Percentiles rank a stretch among this genome's conserved stretches.
phyloP scores from a whole-genome alignment of 106 monocot species.

The Allium cepa region DNA sequence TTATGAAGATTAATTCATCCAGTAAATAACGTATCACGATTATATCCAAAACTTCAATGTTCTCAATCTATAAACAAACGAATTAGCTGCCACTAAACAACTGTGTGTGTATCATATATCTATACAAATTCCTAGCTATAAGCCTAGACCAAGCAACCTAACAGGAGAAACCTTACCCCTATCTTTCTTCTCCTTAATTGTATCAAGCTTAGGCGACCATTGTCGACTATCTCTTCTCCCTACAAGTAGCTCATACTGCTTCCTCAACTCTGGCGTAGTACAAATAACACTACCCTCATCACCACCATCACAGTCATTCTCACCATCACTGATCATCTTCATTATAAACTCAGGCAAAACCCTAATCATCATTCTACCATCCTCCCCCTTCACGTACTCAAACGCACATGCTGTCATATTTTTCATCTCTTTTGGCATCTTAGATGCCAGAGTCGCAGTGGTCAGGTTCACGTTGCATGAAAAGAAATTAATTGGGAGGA shows the following conservation, averaged over 20 bases:
- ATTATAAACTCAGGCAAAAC: slow-evolving; percentile 43
- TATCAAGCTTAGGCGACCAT: slow-evolving; percentile 71
- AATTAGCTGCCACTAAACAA: no score
- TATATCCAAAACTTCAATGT: no score
- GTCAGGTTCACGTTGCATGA: slow-evolving; percentile 5
- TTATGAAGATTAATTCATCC: no score
- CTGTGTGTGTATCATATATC: no score
- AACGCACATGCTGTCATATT: slow-evolving; percentile 23
- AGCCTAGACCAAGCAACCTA: slow-evolving; percentile 4
- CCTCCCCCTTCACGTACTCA: slow-evolving; percentile 32
- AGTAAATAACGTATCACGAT: no score
- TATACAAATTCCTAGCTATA: no score
- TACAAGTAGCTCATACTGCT: slow-evolving; percentile 71
- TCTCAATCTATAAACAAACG: no score
- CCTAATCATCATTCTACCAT: slow-evolving; percentile 42
- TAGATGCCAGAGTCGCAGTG: slow-evolving; percentile 19
- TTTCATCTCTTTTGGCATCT: slow-evolving; percentile 2
- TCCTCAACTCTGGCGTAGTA: slow-evolving; percentile 76
- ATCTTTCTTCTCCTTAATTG: slow-evolving; percentile 44
- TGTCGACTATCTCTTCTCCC: slow-evolving; percentile 26
- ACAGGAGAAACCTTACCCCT: slow-evolving; percentile 12
- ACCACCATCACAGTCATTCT: background rate
- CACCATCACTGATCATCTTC: slow-evolving; percentile 7
- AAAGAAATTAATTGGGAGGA: slow-evolving; percentile 49
- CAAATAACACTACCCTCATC: slow-evolving; percentile 12